These are phyloP conservation scores for Cupressus sempervirens DNA, from an alignment of 75 land plant genomes.

Conservation along the genomic window DNA sequence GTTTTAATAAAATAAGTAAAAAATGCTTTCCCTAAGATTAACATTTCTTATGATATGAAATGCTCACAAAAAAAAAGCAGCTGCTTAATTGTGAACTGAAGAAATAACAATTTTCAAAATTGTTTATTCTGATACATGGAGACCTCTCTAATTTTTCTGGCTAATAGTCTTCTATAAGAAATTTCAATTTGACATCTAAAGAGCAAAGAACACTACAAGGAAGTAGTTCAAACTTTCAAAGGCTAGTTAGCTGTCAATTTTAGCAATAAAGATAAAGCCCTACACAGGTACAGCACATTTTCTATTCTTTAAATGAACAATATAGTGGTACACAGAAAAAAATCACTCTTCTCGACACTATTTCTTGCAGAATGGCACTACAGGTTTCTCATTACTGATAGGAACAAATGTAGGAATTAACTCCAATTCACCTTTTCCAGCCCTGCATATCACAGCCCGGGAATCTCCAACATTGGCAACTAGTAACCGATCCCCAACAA, in stretches of 20 bases:
- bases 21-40: background rate
- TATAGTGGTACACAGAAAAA: background rate
- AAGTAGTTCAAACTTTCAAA: background rate
- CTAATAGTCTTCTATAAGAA: background rate
- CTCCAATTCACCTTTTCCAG: conserved; percentile 56
- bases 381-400: background rate
- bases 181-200: background rate
- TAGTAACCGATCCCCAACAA: conserved; percentile 56
- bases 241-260: background rate
- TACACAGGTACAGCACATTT: background rate
- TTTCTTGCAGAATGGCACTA: background rate
- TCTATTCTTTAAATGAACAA: background rate
- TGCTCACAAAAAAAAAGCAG: background rate
- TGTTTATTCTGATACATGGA: background rate
- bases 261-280: background rate
- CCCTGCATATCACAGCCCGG: conserved; percentile 63
- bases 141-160: background rate
- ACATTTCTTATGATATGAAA: background rate
- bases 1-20: background rate
- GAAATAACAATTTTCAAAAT: background rate
- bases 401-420: background rate
- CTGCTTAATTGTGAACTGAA: background rate
- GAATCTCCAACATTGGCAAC: conserved; percentile 96
- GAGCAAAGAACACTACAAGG: background rate
- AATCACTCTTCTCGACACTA: background rate